phyloP scores from a whole-genome alignment of 352 stramenopile species.

The Globisporangium carolinianum region DNA sequence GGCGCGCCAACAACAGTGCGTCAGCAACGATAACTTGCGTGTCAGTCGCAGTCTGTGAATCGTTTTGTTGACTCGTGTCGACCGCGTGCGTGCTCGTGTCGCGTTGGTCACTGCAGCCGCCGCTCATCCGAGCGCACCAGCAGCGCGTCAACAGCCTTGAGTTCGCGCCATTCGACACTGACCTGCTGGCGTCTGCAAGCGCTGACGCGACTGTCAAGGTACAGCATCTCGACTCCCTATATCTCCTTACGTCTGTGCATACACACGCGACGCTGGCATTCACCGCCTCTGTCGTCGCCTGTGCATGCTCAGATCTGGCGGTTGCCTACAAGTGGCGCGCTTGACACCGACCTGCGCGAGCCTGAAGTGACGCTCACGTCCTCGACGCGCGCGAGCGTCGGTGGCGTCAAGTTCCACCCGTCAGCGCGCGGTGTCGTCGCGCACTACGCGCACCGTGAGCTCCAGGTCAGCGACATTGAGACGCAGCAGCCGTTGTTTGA shows the following conservation, averaged over 20 bases:
- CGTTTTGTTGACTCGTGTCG: no score
- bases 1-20: constrained; percentile 17
- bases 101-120: constrained; percentile 18
- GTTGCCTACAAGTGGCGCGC: constrained; percentile 17
- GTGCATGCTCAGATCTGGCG: constrained; percentile 36
- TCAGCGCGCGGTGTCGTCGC: constrained; percentile 39
- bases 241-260: not conserved
- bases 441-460: constrained; percentile 28
- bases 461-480: constrained; percentile 44
- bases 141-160: constrained; percentile 53
- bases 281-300: no score
- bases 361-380: constrained; percentile 11
- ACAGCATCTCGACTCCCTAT: not conserved
- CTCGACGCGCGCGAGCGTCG: constrained; percentile 19
- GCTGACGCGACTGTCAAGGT: constrained; percentile 50
- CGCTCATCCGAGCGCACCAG: constrained; percentile 53
- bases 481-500: constrained; percentile 19
- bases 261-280: no score
- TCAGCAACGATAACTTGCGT: no score
- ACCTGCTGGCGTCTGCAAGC: constrained; percentile 49
- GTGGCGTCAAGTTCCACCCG: constrained; percentile 44
- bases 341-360: constrained; percentile 24
- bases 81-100: not conserved
- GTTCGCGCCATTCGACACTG: constrained; percentile 48
- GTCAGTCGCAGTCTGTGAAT: no score